Percentiles rank a stretch among this genome's conserved stretches.
These are phyloP conservation scores for Moricandia arvensis DNA, from an alignment of 345 rosid species.

Conservation along the genomic window DNA sequence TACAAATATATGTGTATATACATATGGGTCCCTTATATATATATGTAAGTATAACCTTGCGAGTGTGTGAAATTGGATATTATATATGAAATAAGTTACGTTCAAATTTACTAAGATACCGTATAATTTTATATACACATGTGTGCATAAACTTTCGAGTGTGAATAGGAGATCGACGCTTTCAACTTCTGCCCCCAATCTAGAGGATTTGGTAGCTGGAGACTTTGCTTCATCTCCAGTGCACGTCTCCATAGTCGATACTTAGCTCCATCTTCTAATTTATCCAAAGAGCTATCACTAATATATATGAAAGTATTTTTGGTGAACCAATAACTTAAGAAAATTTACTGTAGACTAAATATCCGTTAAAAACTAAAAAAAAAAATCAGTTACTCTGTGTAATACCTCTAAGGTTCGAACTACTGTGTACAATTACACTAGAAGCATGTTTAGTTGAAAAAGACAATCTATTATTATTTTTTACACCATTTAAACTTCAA, in stretches of 20 bases:
- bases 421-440: neutral
- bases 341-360: neutral
- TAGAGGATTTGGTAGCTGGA: conserved; percentile 35
- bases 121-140: conserved; percentile 8
- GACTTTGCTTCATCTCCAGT: conserved; percentile 27
- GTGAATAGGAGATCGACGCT: conserved; percentile 14
- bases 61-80: conserved; percentile 9
- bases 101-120: neutral
- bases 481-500: no score
- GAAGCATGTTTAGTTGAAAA: no score
- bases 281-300: conserved; percentile 11
- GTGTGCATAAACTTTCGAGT: conserved; percentile 22
- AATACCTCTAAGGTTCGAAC: neutral
- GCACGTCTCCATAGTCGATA: conserved; percentile 34
- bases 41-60: neutral
- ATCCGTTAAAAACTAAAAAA: neutral
- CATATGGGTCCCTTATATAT: no score
- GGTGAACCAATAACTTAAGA: conserved; percentile 4
- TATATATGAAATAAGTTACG: neutral
- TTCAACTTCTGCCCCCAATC: conserved; percentile 23
- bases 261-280: conserved; percentile 24
- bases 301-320: neutral
- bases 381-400: neutral
- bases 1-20: neutral
- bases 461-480: no score